These are phyloP conservation scores for Phaffomyces thermotolerans DNA, from an alignment of 805 yeast genomes.

Conservation along the genomic window DNA sequence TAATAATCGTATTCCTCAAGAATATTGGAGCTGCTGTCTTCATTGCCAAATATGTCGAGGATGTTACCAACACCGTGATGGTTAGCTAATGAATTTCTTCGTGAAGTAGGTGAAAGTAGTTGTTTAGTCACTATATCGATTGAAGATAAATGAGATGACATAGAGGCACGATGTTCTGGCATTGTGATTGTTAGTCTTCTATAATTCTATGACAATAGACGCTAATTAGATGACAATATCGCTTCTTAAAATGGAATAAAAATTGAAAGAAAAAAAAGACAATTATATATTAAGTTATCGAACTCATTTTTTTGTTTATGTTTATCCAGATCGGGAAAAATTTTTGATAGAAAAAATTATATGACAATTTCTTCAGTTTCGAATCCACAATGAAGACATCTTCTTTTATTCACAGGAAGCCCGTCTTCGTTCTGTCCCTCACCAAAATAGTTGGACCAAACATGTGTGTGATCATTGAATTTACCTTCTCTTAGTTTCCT, in stretches of 20 bases:
- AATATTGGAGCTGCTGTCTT: constrained; percentile 4
- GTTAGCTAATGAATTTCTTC: constrained; percentile 18
- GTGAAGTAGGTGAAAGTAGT: constrained; percentile 12
- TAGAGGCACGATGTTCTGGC: neutral
- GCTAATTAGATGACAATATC: too few relatives aligned
- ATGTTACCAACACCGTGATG: constrained; percentile 18
- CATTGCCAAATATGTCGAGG: constrained; percentile 19
- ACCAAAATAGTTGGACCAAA: constrained; percentile 55
- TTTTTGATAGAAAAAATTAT: constrained; percentile 3
- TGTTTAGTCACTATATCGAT: constrained; percentile 18
- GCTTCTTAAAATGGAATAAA: too few relatives aligned
- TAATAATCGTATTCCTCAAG: neutral
- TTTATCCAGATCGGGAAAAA: neutral
- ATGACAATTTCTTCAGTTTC: constrained; percentile 67
- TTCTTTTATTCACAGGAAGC: constrained; percentile 37
- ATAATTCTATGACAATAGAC: too few relatives aligned
- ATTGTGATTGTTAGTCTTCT: neutral
- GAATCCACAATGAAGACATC: constrained; percentile 78
- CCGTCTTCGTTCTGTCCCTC: constrained; percentile 38
- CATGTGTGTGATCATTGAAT: constrained; percentile 61
- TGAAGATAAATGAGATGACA: neutral
- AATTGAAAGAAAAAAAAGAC: too few relatives aligned
- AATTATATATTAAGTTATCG: neutral
- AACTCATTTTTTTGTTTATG: neutral
- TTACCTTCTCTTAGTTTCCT: constrained; percentile 56